Percentiles rank a stretch among this genome's conserved stretches.
Evolutionary conservation across 2,329 filamentous ascomycete genomes (phyloP).

Genomic region (Arthrobotrys pseudoclavata): DNA sequence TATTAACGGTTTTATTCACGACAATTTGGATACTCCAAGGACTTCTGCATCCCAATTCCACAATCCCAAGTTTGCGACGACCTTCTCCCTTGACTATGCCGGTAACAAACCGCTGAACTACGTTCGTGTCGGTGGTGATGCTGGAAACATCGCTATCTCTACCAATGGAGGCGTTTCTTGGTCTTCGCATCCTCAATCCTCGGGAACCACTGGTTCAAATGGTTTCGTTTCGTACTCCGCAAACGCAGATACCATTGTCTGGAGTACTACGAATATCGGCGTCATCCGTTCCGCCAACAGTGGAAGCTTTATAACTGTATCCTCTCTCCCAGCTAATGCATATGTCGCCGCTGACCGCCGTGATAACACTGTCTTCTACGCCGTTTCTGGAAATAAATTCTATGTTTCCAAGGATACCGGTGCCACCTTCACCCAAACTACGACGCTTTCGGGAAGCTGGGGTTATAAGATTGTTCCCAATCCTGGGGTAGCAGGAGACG

Average conservation of each 20-base stretch:
- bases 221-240: constrained; percentile 71
- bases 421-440: constrained; percentile 68
- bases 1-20: constrained; percentile 69
- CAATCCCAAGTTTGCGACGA: constrained; percentile 69
- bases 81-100: constrained; percentile 67
- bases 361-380: constrained; percentile 71
- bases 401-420: constrained; percentile 72
- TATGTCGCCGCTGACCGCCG: constrained; percentile 72
- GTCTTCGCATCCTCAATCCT: constrained; percentile 67
- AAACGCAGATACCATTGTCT: constrained; percentile 68
- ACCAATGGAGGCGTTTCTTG: constrained; percentile 71
- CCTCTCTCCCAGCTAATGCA: constrained; percentile 68
- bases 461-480: constrained; percentile 73
- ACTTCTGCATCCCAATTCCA: constrained; percentile 67
- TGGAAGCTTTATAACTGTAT: constrained; percentile 68
- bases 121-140: constrained; percentile 68
- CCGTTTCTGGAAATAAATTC: constrained; percentile 68
- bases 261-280: constrained; percentile 61
- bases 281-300: constrained; percentile 64
- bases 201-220: constrained; percentile 67
- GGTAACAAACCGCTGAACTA: constrained; percentile 66
- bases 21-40: constrained; percentile 67
- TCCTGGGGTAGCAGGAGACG: constrained; percentile 73
- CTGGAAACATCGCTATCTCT: constrained; percentile 69
- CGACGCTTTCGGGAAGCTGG: constrained; percentile 64